phyloP scores from a whole-genome alignment of 495 filamentous ascomycete genomes.

The Trypethelium eluteriae region DNA sequence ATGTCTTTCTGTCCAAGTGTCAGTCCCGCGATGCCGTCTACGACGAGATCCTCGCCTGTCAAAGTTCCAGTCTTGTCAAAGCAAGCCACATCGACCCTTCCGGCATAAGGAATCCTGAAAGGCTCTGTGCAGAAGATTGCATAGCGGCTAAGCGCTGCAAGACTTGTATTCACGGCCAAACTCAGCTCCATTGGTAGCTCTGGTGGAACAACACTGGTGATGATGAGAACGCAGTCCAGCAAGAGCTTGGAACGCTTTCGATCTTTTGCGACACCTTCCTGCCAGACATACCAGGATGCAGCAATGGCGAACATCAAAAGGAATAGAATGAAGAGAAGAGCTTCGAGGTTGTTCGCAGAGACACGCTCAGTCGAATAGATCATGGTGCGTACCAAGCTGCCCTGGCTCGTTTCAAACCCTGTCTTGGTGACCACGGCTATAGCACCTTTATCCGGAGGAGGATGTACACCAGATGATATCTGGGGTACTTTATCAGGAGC shows the following conservation, averaged over 20 bases:
- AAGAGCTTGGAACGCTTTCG: slow-evolving; percentile 95
- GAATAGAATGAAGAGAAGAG: slow-evolving; percentile 93
- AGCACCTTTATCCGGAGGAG: slow-evolving; percentile 83
- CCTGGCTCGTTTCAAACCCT: slow-evolving; percentile 97
- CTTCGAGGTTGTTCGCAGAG: slow-evolving; percentile 92
- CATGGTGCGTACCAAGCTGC: slow-evolving; percentile 96
- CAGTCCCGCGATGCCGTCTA: slow-evolving; percentile 93
- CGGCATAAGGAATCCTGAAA: slow-evolving; percentile 97
- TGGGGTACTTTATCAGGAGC: slow-evolving; percentile 51
- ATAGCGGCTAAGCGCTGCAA: slow-evolving; percentile 86
- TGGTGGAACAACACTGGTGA: slow-evolving; percentile 94
- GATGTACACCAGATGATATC: slow-evolving; percentile 61
- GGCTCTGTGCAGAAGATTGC: slow-evolving; percentile 99
- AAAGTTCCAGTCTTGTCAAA: slow-evolving; percentile 98
- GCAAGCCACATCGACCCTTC: slow-evolving; percentile 91
- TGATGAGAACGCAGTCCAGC: slow-evolving; percentile 92
- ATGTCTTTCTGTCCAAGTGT: slow-evolving; percentile 57
- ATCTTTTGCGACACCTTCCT: slow-evolving; percentile 85
- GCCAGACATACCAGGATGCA: slow-evolving; percentile 99
- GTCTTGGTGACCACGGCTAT: slow-evolving; percentile 94
- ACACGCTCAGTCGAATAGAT: slow-evolving; percentile 99
- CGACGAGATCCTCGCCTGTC: slow-evolving; percentile 93
- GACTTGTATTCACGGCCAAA: slow-evolving; percentile 95
- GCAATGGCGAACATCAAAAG: slow-evolving; percentile 92
- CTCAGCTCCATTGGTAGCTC: slow-evolving; percentile 98